Evolutionary conservation across 495 filamentous ascomycete genomes (phyloP), one percentile per base, ranked within the genome.

Genomic region (Hapsidospora chrysogenum): DNA sequence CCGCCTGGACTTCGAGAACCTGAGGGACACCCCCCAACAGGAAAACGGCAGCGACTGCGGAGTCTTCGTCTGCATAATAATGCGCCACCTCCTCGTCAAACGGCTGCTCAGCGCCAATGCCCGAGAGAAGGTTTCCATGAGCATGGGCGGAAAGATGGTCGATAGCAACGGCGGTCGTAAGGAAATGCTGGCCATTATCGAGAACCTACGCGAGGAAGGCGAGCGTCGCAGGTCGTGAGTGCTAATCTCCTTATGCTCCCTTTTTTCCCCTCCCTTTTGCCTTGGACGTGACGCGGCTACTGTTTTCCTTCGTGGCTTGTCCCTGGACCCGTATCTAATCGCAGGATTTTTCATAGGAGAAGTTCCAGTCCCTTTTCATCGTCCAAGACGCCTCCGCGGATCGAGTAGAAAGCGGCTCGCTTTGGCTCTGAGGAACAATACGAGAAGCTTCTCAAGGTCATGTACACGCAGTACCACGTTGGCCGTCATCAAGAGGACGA

Each of bases 1-100:
- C 27, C 53, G 53, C 1, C 58, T 96, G 9, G 55, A 66, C 5
- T 93, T 87, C 47, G 58, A 76, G 39, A 68, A 86, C 56, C 59
- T 99, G 18, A 60, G 75, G 3, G 89, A 96, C 49, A 75, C 72
- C 7, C 92, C 89, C 2, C 78, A 93, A 43, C 92, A 99, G 54
- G 80, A 85, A 42, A 95, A 96, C 45, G 72, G 77, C 35, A 82
- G 68, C 41, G 92, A 96, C 57, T 99, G 92, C 49, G 92, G 92
- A 10, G 85, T 99, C 0, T 95, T 84, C 52, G 92, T 99, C 2
- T 96, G 92, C 52, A 69, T 94, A 43, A 67, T 79, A 37, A 99
- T 96, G 86, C 68, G 80, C 26, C 73, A 93, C 53, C 56, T 99
- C 11, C 70, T 97, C 14, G 54, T 94, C 23, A 83, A 80, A 54